Base-by-base conservation (phyloP, 2,329 filamentous ascomycete genomes). In the Penicillium sumatraense region DNA sequence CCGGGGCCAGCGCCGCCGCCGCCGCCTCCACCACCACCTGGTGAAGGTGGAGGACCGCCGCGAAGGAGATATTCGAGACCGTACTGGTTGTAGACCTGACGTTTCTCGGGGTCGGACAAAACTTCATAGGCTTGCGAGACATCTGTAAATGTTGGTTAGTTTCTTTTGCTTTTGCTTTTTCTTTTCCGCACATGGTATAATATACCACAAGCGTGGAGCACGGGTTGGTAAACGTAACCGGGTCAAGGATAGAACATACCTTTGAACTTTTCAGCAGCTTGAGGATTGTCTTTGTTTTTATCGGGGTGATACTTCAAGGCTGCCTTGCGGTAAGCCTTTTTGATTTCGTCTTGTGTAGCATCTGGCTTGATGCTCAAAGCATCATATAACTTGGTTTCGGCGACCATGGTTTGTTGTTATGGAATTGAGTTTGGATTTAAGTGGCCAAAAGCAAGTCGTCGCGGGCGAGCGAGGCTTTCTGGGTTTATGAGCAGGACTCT, bases 91-190 rank as follows among this genome's bases (percentile, higher is more conserved):
- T 99, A 99, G 38, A 88, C 88, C 76, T 96, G 95, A 69, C 95
- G 89, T 79, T 98, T 99, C 73, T 98, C 93, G 57, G 93, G 93
- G 69, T 99, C 95, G 58, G 91, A 96, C 3, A 99, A 87, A 66
- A 99, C 96, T 78, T 99, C 95, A 80, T 97, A 99, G 54, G 95
- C 95, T 79, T 98, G 93, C 1, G 92, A 96, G 62, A 92, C 90
- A 75, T 98, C 95, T 85, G 59, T 27, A 44, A 5, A 24, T 11
- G 38, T 53, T 7, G 18, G 41, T 57, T 51, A 57, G 48, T 49
- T 44, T 11, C 16, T n/a, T 36, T 21, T 31, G 14, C 24, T n/a
- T n/a, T n/a, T n/a, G n/a, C n/a, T n/a, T n/a, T n/a, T n/a, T n/a
- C n/a, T n/a, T n/a, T n/a, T n/a, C n/a, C n/a, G n/a, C n/a, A n/a